A percentile compares a stretch with the other conserved stretches of the same genome.
Evolutionary conservation across 805 yeast species (phyloP).

Genomic region (Diddensiella transvaalensis): DNA sequence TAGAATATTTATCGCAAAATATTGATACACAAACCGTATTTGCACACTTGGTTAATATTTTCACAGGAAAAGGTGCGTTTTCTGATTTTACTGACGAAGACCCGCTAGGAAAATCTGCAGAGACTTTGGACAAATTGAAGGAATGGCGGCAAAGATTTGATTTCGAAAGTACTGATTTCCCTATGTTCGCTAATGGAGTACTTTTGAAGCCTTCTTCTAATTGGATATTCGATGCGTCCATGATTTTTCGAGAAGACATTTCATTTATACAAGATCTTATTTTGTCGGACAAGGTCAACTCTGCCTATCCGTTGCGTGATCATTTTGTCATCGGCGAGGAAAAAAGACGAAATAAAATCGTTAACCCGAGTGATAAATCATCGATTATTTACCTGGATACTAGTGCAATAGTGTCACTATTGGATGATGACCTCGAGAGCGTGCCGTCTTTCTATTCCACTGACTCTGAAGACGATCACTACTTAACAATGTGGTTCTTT

Average conservation of each 20-base stretch:
- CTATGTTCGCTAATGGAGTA: constrained; percentile 66
- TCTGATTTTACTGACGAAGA: neutral
- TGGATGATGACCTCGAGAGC: constrained; percentile 1
- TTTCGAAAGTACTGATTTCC: constrained; percentile 46
- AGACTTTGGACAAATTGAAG: constrained; percentile 13
- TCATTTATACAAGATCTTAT: constrained; percentile 21
- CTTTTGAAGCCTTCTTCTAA: constrained; percentile 16
- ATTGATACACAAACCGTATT: neutral
- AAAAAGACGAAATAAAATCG: constrained; percentile 43
- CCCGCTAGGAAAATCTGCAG: neutral
- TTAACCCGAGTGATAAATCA: constrained; percentile 47
- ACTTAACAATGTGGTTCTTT: constrained; percentile 46
- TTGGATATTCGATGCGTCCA: constrained; percentile 18
- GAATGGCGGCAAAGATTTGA: constrained; percentile 35
- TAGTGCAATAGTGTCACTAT: neutral
- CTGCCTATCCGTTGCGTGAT: constrained; percentile 30
- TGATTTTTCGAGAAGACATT: constrained; percentile 47
- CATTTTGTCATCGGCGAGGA: constrained; percentile 43
- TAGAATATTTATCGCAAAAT: constrained; percentile 15
- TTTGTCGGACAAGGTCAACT: constrained; percentile 23
- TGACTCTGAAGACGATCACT: constrained; percentile 6
- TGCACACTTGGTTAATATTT: neutral
- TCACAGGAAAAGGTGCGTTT: neutral
- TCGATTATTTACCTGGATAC: constrained; percentile 32
- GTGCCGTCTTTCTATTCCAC: constrained; percentile 8